A percentile compares a stretch with the other conserved stretches of the same genome.
phyloP scores from a whole-genome alignment of 192 early-diverging fungal genomes.

The Umbelopsis isabellina region DNA sequence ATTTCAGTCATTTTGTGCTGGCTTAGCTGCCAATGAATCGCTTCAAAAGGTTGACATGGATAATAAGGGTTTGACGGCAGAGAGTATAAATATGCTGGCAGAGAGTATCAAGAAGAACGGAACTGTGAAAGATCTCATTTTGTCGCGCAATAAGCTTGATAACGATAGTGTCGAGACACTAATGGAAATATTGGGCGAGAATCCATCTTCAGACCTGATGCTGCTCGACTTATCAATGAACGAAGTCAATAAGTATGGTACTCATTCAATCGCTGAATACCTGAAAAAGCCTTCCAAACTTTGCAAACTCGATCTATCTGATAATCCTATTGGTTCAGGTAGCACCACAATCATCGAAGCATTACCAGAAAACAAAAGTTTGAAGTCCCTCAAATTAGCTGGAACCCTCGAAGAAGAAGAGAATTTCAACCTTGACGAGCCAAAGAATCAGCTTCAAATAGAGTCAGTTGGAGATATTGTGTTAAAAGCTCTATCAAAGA shows the following conservation, averaged over 20 bases:
- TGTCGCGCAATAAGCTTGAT: slow-evolving; percentile 51
- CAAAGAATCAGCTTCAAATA: background rate
- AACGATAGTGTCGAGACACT: slow-evolving; percentile 38
- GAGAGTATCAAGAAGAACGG: slow-evolving; percentile 35
- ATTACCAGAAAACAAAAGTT: slow-evolving; percentile 35
- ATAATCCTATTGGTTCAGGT: slow-evolving; percentile 50
- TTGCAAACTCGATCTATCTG: slow-evolving; percentile 49
- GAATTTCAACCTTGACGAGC: slow-evolving; percentile 15
- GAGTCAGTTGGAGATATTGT: slow-evolving; percentile 45
- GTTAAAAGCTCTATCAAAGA: slow-evolving; percentile 29
- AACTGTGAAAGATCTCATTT: slow-evolving; percentile 36
- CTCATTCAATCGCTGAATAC: slow-evolving; percentile 33
- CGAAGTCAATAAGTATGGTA: slow-evolving; percentile 34
- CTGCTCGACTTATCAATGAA: slow-evolving; percentile 48
- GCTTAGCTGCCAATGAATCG: slow-evolving; percentile 48
- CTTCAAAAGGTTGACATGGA: slow-evolving; percentile 53
- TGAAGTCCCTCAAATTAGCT: slow-evolving; percentile 41
- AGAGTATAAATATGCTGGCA: slow-evolving; percentile 17
- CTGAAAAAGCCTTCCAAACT: slow-evolving; percentile 24
- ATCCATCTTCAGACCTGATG: slow-evolving; percentile 22
- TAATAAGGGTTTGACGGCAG: slow-evolving; percentile 50
- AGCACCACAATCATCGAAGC: slow-evolving; percentile 38
- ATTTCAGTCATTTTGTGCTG: slow-evolving; percentile 42
- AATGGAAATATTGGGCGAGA: slow-evolving; percentile 23
- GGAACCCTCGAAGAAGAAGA: slow-evolving; percentile 31